These are phyloP conservation scores for Monosporascus sp. DNA, from an alignment of 2,329 filamentous ascomycete species.

Conservation along the genomic window DNA sequence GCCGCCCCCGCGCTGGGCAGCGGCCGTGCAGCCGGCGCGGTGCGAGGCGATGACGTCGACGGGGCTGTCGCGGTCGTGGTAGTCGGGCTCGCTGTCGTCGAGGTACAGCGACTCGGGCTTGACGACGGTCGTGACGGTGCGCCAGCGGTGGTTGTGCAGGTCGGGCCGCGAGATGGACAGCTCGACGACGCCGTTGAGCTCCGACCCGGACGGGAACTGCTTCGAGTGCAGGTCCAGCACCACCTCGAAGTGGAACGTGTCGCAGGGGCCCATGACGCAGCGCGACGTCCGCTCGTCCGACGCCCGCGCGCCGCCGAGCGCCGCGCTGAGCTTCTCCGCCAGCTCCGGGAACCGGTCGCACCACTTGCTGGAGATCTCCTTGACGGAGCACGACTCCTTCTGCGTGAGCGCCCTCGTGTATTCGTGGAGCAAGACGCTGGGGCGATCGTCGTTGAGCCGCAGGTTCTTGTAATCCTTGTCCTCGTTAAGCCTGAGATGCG, in stretches of 20 bases:
- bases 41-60: conserved; percentile 44
- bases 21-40: conserved; percentile 43
- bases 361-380: conserved; percentile 50
- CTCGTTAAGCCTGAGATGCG: conserved; percentile 50
- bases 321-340: conserved; percentile 43
- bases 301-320: conserved; percentile 38
- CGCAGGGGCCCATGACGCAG: conserved; percentile 38
- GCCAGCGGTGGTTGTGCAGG: conserved; percentile 54
- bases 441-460: conserved; percentile 42
- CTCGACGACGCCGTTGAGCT: conserved; percentile 55
- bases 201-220: conserved; percentile 53
- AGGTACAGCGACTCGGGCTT: conserved; percentile 50
- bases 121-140: conserved; percentile 52
- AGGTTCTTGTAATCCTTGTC: conserved; percentile 44
- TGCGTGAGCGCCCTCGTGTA: conserved; percentile 51
- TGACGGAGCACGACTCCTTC: conserved; percentile 50
- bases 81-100: conserved; percentile 32
- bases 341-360: conserved; percentile 53
- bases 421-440: conserved; percentile 48
- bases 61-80: conserved; percentile 43
- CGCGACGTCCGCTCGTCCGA: conserved; percentile 26
- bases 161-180: conserved; percentile 49
- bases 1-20: conserved; percentile 18
- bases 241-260: conserved; percentile 57
- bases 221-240: conserved; percentile 54